A percentile compares a stretch with the other conserved stretches of the same genome.
Evolutionary conservation across 1,139 yeast species (phyloP).

Genomic region (Scheffersomyces insectosa): DNA sequence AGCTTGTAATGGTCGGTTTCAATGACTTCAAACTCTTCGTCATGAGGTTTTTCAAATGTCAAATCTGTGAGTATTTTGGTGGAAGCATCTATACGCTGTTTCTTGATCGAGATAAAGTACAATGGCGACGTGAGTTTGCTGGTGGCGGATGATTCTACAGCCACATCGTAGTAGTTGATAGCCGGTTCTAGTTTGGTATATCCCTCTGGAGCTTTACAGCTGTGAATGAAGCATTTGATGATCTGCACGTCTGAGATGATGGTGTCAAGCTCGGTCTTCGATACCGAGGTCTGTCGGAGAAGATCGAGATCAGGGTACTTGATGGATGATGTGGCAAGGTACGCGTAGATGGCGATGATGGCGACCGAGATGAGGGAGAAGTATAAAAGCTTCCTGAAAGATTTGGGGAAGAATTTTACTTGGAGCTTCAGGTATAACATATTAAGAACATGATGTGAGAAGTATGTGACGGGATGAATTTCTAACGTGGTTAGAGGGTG

Average conservation of each 20-base stretch:
- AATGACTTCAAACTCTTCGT: slow-evolving; percentile 3
- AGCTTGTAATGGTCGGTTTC: slow-evolving; percentile 6
- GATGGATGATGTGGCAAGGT: background rate
- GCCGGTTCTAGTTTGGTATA: slow-evolving; percentile 13
- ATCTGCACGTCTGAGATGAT: slow-evolving; percentile 13
- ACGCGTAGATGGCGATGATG: background rate
- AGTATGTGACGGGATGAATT: too few relatives aligned
- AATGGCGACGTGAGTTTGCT: background rate
- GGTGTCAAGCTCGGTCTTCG: background rate
- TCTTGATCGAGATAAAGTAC: slow-evolving; percentile 15
- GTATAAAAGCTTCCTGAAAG: background rate
- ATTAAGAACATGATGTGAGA: too few relatives aligned
- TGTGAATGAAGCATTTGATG: slow-evolving; percentile 11
- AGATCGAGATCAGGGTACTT: background rate
- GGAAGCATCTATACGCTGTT: slow-evolving; percentile 10
- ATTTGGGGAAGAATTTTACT: background rate
- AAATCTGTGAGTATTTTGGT: slow-evolving; percentile 15
- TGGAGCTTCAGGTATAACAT: too few relatives aligned
- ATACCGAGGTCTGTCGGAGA: background rate
- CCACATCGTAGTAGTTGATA: slow-evolving; percentile 5
- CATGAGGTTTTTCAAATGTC: slow-evolving; percentile 3
- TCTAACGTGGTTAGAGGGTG: too few relatives aligned
- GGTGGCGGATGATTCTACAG: background rate
- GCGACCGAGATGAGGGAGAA: background rate
- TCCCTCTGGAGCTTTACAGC: slow-evolving; percentile 12